Evolutionary conservation across 768 basidiomycete genomes (phyloP).

Genomic region (Xerocomellus dryophilus): DNA sequence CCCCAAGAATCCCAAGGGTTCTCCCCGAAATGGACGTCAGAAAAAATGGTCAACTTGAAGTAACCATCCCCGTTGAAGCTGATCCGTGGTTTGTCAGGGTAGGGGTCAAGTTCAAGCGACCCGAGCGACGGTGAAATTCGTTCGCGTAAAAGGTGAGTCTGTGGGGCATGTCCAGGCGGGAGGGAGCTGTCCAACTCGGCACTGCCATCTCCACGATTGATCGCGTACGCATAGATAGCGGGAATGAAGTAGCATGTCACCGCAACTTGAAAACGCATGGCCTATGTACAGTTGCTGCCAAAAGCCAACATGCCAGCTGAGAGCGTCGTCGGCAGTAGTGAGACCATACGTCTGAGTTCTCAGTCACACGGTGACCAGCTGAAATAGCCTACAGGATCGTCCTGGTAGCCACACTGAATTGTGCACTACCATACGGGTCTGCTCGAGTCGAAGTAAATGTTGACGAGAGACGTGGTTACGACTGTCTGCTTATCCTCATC

Average conservation of each 20-base stretch:
- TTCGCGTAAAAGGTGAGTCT: neutral
- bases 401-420: neutral
- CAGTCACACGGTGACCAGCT: too few species aligned
- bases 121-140: neutral
- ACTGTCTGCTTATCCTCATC: neutral
- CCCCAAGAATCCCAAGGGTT: conserved; percentile 71
- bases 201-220: conserved; percentile 6
- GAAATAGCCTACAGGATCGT: too few species aligned
- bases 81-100: conserved; percentile 47
- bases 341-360: neutral
- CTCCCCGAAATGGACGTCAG: conserved; percentile 75
- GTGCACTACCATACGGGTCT: neutral
- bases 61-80: conserved; percentile 56
- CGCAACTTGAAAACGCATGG: conserved; percentile 1
- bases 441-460: neutral
- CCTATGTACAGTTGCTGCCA: neutral
- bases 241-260: neutral
- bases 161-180: neutral
- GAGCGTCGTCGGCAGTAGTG: neutral
- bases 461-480: neutral
- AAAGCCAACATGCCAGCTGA: too few species aligned
- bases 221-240: conserved; percentile 11
- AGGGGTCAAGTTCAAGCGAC: conserved; percentile 34
- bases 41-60: conserved; percentile 73
- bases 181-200: neutral